A percentile compares a stretch with the other conserved stretches of the same genome.
These are phyloP conservation scores for Phytophthora sp. DNA, from an alignment of 352 stramenopile genomes.

Conservation along the genomic window DNA sequence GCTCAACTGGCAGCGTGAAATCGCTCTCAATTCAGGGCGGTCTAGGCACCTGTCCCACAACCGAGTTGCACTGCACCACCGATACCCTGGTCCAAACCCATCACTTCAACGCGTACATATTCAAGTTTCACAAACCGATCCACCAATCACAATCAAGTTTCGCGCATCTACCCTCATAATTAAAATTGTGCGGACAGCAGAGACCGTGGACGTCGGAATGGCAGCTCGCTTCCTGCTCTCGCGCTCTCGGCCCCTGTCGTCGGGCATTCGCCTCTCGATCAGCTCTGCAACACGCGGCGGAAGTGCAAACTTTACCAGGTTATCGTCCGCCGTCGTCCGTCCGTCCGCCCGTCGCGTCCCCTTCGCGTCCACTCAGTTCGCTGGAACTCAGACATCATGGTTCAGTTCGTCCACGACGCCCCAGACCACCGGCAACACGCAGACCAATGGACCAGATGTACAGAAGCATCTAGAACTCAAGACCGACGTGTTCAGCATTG, in stretches of 20 bases:
- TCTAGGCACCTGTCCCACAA: constrained; percentile 20
- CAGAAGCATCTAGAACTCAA: not conserved
- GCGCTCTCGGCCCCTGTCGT: too few species aligned
- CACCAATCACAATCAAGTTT: constrained; percentile 1
- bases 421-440: not conserved
- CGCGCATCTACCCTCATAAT: not conserved
- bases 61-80: too few species aligned
- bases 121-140: not conserved
- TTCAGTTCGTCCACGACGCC: constrained; percentile 18
- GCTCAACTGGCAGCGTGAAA: constrained; percentile 38
- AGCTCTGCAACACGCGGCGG: not conserved
- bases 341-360: constrained; percentile 1
- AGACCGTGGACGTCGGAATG: constrained; percentile 1
- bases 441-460: not conserved
- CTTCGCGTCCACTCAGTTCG: constrained; percentile 11
- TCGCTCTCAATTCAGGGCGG: constrained; percentile 37
- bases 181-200: constrained; percentile 2
- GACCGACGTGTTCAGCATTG: constrained; percentile 58
- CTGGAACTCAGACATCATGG: constrained; percentile 13
- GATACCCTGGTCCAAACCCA: too few species aligned
- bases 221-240: constrained; percentile 22
- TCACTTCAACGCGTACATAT: constrained; percentile 6
- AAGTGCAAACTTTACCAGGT: not conserved
- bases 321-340: not conserved
- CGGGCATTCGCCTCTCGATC: not conserved